phyloP scores from a whole-genome alignment of 805 yeast genomes.

The Saturnispora dispora region DNA sequence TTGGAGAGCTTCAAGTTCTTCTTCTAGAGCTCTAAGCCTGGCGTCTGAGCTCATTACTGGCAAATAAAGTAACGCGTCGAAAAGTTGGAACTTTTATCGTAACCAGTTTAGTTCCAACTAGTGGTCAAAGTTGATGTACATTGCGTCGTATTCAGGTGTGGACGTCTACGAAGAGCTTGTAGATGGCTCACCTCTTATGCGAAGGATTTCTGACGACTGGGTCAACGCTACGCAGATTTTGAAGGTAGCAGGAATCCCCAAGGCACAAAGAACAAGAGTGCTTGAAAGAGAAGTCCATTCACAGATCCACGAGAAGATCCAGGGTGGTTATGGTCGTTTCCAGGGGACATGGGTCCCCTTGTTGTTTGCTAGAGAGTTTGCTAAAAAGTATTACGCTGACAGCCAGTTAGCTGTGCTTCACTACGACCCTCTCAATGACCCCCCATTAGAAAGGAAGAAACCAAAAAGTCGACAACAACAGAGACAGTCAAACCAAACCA shows the following conservation, averaged over 20 bases:
- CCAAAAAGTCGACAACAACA: constrained; percentile 21
- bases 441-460: constrained; percentile 1
- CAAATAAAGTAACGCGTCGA: constrained; percentile 3
- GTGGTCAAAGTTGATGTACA: constrained; percentile 20
- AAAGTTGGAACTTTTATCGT: not conserved
- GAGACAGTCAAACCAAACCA: constrained; percentile 20
- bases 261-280: constrained; percentile 69
- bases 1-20: not conserved
- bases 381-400: constrained; percentile 41
- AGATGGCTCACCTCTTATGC: constrained; percentile 72
- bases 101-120: not conserved
- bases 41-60: not conserved
- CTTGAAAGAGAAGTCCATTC: constrained; percentile 66
- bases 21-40: not conserved
- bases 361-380: constrained; percentile 50
- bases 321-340: constrained; percentile 78
- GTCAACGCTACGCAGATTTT: constrained; percentile 79
- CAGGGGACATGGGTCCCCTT: constrained; percentile 86
- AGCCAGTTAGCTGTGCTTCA: constrained; percentile 45
- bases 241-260: constrained; percentile 69
- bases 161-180: constrained; percentile 57
- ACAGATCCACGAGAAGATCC: constrained; percentile 62
- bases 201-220: constrained; percentile 89
- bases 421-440: constrained; percentile 40
- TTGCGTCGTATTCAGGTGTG: constrained; percentile 41